Evolutionary conservation across 2,329 filamentous ascomycete species (phyloP), one percentile per base, ranked within the genome.

Genomic region (Anisogramma anomala): DNA sequence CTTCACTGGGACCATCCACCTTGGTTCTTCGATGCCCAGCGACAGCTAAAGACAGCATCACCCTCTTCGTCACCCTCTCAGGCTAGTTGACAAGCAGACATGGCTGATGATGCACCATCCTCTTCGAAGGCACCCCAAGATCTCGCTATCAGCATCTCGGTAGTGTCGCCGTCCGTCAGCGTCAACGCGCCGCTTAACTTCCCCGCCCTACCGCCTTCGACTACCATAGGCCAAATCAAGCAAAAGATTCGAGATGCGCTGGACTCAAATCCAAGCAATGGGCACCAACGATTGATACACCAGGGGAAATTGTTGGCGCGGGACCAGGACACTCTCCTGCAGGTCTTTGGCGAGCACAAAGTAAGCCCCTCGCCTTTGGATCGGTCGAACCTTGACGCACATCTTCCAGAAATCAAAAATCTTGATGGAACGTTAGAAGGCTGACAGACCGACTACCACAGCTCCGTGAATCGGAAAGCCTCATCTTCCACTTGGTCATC

Each of bases 241-340:
- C 67, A 68, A 32, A 71, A 62, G 53, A 76, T 80, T 43, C 69
- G 72, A 23, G 63, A 74, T 50, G 53, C 56, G 3, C 54, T 79
- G 31, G 58, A 64, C 18, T 55, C 68, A 33, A 68, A 65, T 38
- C 74, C 74, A 3, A 50, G 64, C 13, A 66, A 75, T 45, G 66
- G 74, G 25, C 64, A 69, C 25, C 73, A 79, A 54, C 66, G 76
- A 31, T 58, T 81, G 44, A 80, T 81, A 27, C 69, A 79, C 51
- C 65, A 71, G 31, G 77, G 77, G 1, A 69, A 74, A 26, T 63
- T 76, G 34, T 58, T 80, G 35, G 55, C 63, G 22, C 67, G 67
- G 36, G 73, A 78, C 27, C 58, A 60, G 9, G 72, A 77, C 43
- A 77, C 68, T 13, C 61, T 81, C 58, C 53, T 66, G 18, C 67